Percentiles rank a stretch among this genome's conserved stretches.
Conservation (phyloP, 306 rosid species). For the Vigna nakashimae region DNA sequence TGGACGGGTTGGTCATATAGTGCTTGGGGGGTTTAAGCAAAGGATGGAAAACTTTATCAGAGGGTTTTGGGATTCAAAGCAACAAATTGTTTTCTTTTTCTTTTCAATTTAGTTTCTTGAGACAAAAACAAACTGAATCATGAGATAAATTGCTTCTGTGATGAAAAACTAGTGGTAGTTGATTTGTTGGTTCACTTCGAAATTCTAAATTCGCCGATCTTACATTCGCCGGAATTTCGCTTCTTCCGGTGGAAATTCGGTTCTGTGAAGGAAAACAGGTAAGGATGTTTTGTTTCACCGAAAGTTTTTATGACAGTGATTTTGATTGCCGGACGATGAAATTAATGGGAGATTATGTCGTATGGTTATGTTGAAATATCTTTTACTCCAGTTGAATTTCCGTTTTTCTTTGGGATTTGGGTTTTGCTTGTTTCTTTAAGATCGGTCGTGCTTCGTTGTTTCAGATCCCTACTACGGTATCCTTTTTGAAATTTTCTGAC, state of each 20-base stretch:
- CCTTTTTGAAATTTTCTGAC: not conserved
- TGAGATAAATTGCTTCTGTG: slow-evolving; percentile 38
- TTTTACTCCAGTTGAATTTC: not conserved
- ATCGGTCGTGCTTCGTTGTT: slow-evolving; percentile 45
- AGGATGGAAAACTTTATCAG: slow-evolving; percentile 53
- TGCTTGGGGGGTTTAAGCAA: slow-evolving; percentile 83
- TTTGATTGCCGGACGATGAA: not conserved
- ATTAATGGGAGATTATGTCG: slow-evolving; percentile 16
- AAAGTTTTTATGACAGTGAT: slow-evolving; percentile 26
- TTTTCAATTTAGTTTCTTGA: not conserved
- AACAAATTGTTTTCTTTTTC: slow-evolving; percentile 10
- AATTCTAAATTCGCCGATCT: slow-evolving; percentile 58
- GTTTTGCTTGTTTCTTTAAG: slow-evolving; percentile 36
- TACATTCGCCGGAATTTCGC: slow-evolving; percentile 53
- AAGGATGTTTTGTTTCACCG: slow-evolving; percentile 44
- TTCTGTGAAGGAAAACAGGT: slow-evolving; percentile 40
- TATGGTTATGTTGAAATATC: not conserved
- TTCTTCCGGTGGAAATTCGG: slow-evolving; percentile 34
- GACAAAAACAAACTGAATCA: slow-evolving; percentile 36
- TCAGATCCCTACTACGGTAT: slow-evolving; percentile 41
- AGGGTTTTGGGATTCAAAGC: slow-evolving; percentile 79
- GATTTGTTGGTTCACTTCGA: slow-evolving; percentile 14
- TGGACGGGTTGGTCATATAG: slow-evolving; percentile 58
- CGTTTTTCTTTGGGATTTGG: slow-evolving; percentile 7
- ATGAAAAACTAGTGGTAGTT: slow-evolving; percentile 30